A percentile compares a stretch with the other conserved stretches of the same genome.
These are phyloP conservation scores for Cicer chorassanicum DNA, from an alignment of 306 rosid genomes.

Conservation along the genomic window DNA sequence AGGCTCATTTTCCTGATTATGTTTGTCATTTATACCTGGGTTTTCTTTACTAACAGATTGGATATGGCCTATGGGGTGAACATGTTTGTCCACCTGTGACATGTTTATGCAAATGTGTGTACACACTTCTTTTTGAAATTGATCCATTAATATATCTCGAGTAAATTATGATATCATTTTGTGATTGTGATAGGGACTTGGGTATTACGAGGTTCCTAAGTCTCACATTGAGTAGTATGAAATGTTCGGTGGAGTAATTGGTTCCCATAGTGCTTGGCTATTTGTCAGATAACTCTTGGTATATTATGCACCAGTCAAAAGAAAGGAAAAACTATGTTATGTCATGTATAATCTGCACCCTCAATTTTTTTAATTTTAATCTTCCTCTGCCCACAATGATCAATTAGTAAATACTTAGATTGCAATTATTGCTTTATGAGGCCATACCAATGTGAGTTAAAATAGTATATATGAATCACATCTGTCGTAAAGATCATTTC, in stretches of 20 bases:
- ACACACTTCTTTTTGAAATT: not conserved
- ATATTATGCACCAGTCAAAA: not conserved
- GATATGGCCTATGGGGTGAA: slow-evolving; percentile 13
- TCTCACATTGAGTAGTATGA: not conserved
- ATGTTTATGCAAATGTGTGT: not conserved
- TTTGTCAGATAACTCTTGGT: not conserved
- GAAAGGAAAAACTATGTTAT: not conserved
- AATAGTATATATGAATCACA: not conserved
- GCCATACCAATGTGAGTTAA: not conserved
- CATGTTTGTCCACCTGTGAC: not conserved
- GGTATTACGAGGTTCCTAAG: not conserved
- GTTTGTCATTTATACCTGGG: slow-evolving; percentile 21
- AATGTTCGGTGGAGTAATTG: not conserved
- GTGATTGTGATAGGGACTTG: not conserved
- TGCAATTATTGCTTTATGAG: slow-evolving; percentile 6
- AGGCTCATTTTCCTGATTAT: slow-evolving; percentile 42
- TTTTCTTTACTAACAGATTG: slow-evolving; percentile 30
- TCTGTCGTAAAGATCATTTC: slow-evolving; percentile 20
- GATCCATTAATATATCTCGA: not conserved
- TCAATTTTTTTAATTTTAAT: not conserved
- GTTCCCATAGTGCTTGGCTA: no score
- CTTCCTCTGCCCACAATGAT: not conserved
- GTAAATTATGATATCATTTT: not conserved
- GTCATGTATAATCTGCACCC: not conserved
- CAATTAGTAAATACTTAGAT: slow-evolving; percentile 10